Conservation (phyloP, 352 stramenopile species). For the Phytopythium delawarense region DNA sequence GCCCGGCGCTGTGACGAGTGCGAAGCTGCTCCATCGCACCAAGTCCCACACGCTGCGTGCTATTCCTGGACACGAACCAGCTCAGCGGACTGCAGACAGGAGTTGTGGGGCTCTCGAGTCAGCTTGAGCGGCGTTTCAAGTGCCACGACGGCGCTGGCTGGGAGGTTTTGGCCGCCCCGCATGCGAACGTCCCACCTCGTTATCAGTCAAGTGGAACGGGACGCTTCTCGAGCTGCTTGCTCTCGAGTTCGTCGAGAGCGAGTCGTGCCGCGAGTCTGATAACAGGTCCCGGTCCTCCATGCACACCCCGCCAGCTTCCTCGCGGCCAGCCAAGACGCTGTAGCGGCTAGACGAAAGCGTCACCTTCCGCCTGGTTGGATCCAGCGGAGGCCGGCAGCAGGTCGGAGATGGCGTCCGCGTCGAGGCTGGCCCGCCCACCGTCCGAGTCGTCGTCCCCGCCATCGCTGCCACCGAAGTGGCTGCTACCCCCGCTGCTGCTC, state of each 20-base stretch:
- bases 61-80: neutral
- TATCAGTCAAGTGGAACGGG: neutral
- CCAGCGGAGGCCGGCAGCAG: neutral
- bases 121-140: neutral
- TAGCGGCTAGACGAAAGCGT: neutral
- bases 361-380: neutral
- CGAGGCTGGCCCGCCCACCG: neutral
- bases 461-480: neutral
- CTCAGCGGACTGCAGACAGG: neutral
- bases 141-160: neutral
- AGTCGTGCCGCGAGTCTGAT: neutral
- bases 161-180: neutral
- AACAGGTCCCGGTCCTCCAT: neutral
- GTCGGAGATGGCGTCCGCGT: neutral
- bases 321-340: no score
- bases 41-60: neutral
- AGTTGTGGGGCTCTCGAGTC: neutral
- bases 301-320: neutral
- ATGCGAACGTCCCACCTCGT: neutral
- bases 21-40: neutral
- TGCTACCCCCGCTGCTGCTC: conserved; percentile 4
- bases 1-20: neutral
- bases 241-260: no score
- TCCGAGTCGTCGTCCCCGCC: neutral
- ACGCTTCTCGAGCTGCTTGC: neutral